phyloP scores from a whole-genome alignment of 495 filamentous ascomycete species.

The Thermochaetoides thermophila region DNA sequence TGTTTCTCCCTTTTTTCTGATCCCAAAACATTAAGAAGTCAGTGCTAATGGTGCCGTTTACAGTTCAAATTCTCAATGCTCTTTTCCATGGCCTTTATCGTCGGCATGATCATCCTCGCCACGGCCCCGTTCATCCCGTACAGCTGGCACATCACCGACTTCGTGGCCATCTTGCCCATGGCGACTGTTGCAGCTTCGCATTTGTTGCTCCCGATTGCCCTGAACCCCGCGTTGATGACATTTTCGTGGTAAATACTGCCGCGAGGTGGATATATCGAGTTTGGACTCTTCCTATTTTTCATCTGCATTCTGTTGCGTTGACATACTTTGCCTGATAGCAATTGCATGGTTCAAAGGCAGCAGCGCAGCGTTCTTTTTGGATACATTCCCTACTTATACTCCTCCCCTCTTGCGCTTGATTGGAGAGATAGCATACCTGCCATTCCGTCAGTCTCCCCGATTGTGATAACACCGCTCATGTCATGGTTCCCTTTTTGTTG shows the following conservation, averaged over 20 bases:
- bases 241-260: conserved; percentile 67
- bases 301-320: too few species aligned
- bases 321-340: too few species aligned
- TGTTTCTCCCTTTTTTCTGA: conserved; percentile 3
- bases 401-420: too few species aligned
- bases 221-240: conserved; percentile 70
- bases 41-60: background rate
- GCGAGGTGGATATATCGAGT: too few species aligned
- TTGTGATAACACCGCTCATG: too few species aligned
- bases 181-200: conserved; percentile 55
- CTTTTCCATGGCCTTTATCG: conserved; percentile 46
- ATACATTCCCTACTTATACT: too few species aligned
- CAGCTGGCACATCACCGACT: conserved; percentile 56
- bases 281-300: too few species aligned
- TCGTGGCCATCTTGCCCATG: conserved; percentile 72
- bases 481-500: too few species aligned
- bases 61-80: conserved; percentile 62
- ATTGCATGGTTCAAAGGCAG: too few species aligned
- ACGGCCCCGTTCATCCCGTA: conserved; percentile 46
- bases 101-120: conserved; percentile 54
- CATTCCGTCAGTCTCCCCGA: too few species aligned
- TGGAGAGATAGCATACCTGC: too few species aligned
- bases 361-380: too few species aligned
- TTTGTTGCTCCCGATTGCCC: conserved; percentile 52
- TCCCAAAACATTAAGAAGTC: background rate